Conservation (phyloP, 495 filamentous ascomycete genomes). For the Penicillium angulare region DNA sequence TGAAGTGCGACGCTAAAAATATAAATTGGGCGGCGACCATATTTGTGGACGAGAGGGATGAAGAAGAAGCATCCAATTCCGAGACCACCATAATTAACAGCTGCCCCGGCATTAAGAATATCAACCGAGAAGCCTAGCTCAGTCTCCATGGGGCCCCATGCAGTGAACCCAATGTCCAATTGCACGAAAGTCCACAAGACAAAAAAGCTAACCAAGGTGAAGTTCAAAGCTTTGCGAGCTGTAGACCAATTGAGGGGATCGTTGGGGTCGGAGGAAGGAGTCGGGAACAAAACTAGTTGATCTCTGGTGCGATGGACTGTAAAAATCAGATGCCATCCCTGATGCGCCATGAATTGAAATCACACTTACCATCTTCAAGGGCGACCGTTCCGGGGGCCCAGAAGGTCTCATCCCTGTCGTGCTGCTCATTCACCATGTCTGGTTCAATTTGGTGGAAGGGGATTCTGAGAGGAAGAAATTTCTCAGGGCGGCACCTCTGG, state of each 20-base stretch:
- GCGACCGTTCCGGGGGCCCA: slow-evolving; percentile 27
- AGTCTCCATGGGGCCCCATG: slow-evolving; percentile 38
- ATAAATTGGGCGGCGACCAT: slow-evolving; percentile 45
- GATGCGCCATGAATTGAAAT: not conserved
- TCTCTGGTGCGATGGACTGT: slow-evolving; percentile 20
- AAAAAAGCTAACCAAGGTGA: slow-evolving; percentile 37
- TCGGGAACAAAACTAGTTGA: slow-evolving; percentile 23
- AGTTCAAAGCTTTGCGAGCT: slow-evolving; percentile 36
- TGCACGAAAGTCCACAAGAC: slow-evolving; percentile 37
- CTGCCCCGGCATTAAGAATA: slow-evolving; percentile 37
- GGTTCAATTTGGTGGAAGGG: not conserved
- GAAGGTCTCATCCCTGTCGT: slow-evolving; percentile 19
- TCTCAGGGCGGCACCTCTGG: not conserved
- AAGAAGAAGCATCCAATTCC: slow-evolving; percentile 41
- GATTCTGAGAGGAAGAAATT: not conserved
- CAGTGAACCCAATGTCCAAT: slow-evolving; percentile 38
- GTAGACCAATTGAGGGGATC: slow-evolving; percentile 33
- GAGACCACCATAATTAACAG: slow-evolving; percentile 34
- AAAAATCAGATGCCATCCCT: not conserved
- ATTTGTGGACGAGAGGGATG: slow-evolving; percentile 47
- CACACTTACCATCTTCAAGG: slow-evolving; percentile 19
- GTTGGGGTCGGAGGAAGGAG: slow-evolving; percentile 27
- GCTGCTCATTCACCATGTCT: slow-evolving; percentile 12
- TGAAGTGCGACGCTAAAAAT: slow-evolving; percentile 35
- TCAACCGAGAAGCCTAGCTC: slow-evolving; percentile 36